Evolutionary conservation across 257 asterid species (phyloP).

Genomic region (Solanum corneliomulleri): DNA sequence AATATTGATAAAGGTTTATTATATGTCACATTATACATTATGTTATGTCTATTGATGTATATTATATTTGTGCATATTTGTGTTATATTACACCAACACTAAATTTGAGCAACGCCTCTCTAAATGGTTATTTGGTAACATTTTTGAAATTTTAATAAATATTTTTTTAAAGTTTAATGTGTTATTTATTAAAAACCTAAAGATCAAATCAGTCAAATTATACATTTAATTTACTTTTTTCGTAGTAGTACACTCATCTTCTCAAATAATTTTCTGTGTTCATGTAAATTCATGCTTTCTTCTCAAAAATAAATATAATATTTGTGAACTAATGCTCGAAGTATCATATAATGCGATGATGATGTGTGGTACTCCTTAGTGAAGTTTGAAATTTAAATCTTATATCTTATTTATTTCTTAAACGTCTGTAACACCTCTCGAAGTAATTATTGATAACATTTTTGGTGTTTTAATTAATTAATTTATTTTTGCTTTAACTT

Average conservation of each 20-base stretch:
- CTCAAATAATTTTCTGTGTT: too few relatives aligned
- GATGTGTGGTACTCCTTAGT: background rate
- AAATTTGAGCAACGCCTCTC: background rate
- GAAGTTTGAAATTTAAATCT: background rate
- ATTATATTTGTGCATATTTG: too few relatives aligned
- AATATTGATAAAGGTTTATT: too few relatives aligned
- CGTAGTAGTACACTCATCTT: background rate
- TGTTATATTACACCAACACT: too few relatives aligned
- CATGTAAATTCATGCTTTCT: background rate
- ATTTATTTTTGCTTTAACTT: too few relatives aligned
- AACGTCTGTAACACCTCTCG: background rate
- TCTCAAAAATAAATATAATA: background rate
- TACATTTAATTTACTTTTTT: background rate
- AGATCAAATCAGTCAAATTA: background rate
- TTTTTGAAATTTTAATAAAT: background rate
- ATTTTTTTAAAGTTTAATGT: too few relatives aligned
- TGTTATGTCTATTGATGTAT: too few relatives aligned
- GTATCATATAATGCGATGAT: background rate
- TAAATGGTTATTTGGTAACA: background rate
- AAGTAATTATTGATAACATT: too few relatives aligned
- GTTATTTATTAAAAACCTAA: too few relatives aligned
- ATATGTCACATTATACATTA: too few relatives aligned
- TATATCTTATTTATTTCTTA: background rate
- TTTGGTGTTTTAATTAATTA: background rate
- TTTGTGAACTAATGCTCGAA: rapidly evolving